Evolutionary conservation across 1,284 basidiomycete species (phyloP).

Genomic region (Leccinum pallidistipes): DNA sequence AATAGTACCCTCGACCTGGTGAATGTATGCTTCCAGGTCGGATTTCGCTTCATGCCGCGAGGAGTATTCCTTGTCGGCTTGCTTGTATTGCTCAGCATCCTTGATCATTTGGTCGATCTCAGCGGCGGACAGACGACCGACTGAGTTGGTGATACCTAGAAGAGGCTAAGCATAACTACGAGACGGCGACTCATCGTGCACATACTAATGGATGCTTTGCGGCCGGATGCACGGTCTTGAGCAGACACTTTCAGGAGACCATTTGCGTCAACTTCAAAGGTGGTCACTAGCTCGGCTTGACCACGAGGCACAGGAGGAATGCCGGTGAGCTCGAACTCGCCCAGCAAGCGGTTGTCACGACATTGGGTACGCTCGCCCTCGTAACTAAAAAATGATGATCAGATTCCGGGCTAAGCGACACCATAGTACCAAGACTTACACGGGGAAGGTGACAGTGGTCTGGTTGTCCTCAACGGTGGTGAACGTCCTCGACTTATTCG

Average conservation of each 20-base stretch:
- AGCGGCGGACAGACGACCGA: conserved; percentile 89
- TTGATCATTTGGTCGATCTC: conserved; percentile 99
- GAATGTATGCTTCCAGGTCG: conserved; percentile 93
- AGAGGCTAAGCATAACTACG: conserved; percentile 19
- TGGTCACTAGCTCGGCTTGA: conserved; percentile 93
- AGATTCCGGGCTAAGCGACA: conserved; percentile 7
- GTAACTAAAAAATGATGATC: conserved; percentile 50
- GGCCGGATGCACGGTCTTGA: conserved; percentile 91
- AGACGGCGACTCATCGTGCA: conserved; percentile 14
- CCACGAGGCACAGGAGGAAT: conserved; percentile 97
- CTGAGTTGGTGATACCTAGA: conserved; percentile 89
- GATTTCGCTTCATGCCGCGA: conserved; percentile 95
- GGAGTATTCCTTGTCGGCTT: conserved; percentile 95
- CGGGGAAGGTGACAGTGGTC: conserved; percentile 96
- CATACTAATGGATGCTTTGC: conserved; percentile 93
- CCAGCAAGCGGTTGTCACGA: conserved; percentile 95
- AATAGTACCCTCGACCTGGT: conserved; percentile 92
- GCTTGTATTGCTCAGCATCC: conserved; percentile 95
- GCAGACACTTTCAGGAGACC: conserved; percentile 96
- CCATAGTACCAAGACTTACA: conserved; percentile 48
- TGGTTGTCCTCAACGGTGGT: conserved; percentile 99
- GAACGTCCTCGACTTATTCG: conserved; percentile 95
- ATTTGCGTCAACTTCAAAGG: conserved; percentile 97
- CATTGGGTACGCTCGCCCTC: conserved; percentile 98
- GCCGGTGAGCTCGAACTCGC: conserved; percentile 96